Percentiles rank a stretch among this genome's conserved stretches.
Evolutionary conservation across 2,329 filamentous ascomycete genomes (phyloP).

Genomic region (Fusarium incarnatum): DNA sequence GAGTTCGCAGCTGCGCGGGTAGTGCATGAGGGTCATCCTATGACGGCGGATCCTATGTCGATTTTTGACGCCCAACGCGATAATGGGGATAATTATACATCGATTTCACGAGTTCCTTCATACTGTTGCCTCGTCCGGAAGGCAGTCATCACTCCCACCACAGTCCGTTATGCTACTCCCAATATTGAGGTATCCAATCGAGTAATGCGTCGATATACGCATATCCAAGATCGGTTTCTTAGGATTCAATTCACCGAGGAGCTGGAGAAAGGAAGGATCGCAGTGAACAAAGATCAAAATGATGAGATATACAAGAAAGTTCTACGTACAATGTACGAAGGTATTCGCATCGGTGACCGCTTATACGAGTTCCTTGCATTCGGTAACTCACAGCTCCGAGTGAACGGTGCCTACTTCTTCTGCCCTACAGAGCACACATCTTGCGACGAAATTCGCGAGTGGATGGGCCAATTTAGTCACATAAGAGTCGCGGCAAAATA

Average conservation of each 20-base stretch:
- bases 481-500: slow-evolving; percentile 91
- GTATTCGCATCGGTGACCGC: slow-evolving; percentile 84
- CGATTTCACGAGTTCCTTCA: slow-evolving; percentile 67
- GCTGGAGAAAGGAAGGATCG: slow-evolving; percentile 68
- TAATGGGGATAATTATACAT: slow-evolving; percentile 60
- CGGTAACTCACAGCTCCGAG: slow-evolving; percentile 93
- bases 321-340: slow-evolving; percentile 76
- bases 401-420: slow-evolving; percentile 94
- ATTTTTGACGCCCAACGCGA: slow-evolving; percentile 70
- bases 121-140: slow-evolving; percentile 83
- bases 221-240: slow-evolving; percentile 81
- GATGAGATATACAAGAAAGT: slow-evolving; percentile 81
- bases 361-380: slow-evolving; percentile 92
- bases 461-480: slow-evolving; percentile 87
- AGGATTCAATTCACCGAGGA: slow-evolving; percentile 93
- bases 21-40: slow-evolving; percentile 63
- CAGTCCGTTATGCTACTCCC: slow-evolving; percentile 81
- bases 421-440: slow-evolving; percentile 74
- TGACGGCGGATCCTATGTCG: slow-evolving; percentile 52
- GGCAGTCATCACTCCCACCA: slow-evolving; percentile 84
- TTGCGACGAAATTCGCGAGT: slow-evolving; percentile 80
- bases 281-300: slow-evolving; percentile 63
- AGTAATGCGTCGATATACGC: slow-evolving; percentile 78
- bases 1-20: slow-evolving; percentile 72
- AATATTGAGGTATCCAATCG: slow-evolving; percentile 89